Conservation (phyloP, 176 grass and related monocot species). For the Thinopyrum elongatum region DNA sequence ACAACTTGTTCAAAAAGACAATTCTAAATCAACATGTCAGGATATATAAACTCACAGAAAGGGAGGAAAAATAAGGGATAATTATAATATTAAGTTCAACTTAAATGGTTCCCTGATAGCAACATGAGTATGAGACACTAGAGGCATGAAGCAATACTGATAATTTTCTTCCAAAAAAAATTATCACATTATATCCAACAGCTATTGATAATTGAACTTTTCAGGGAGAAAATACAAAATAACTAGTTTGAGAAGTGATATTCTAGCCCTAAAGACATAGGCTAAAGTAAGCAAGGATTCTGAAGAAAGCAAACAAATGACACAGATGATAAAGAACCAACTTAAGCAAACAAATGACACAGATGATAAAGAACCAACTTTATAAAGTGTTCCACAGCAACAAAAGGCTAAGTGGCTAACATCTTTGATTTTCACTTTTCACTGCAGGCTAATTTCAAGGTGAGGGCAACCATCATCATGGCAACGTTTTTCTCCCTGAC, state of each 20-base stretch:
- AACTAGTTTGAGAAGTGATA: not conserved
- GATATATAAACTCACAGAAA: not conserved
- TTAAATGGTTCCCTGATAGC: too few relatives aligned
- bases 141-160: too few relatives aligned
- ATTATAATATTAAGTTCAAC: constrained; percentile 15
- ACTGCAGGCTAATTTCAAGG: constrained; percentile 85
- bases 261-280: not conserved
- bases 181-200: not conserved
- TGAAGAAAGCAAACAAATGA: constrained; percentile 16
- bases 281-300: not conserved
- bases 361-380: constrained; percentile 23
- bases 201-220: not conserved
- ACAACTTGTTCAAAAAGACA: too few relatives aligned
- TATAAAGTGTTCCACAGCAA: constrained; percentile 6
- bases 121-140: too few relatives aligned
- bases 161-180: not conserved
- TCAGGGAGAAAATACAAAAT: not conserved
- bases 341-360: constrained; percentile 8
- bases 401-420: constrained; percentile 28
- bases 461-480: constrained; percentile 74
- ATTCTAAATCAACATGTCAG: not conserved
- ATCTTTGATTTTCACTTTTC: constrained; percentile 4
- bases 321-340: constrained; percentile 26
- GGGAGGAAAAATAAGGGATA: not conserved
- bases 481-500: constrained; percentile 93